Percentiles rank a stretch among this genome's conserved stretches.
Evolutionary conservation across 345 rosid species (phyloP).

Genomic region (Salix koriyanagi): DNA sequence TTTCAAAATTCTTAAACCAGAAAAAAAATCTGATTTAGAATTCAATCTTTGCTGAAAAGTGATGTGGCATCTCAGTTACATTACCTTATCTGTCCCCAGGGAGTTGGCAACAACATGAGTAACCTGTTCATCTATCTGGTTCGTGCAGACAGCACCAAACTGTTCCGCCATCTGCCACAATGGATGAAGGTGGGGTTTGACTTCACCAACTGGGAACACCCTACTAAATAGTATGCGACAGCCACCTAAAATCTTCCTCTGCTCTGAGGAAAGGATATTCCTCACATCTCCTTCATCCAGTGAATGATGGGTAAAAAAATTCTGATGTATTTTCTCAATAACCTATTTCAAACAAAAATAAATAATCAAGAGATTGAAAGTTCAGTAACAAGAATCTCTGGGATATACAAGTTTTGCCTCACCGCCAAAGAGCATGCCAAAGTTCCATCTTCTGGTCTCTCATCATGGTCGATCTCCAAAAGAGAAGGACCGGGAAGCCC

Average conservation of each 20-base stretch:
- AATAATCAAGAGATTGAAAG: background rate
- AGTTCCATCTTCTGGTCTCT: constrained; percentile 95
- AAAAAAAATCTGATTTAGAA: background rate
- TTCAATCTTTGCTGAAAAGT: background rate
- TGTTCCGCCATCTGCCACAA: constrained; percentile 98
- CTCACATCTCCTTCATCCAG: constrained; percentile 87
- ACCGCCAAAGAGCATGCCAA: constrained; percentile 91
- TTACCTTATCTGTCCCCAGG: constrained; percentile 96
- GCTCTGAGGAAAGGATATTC: constrained; percentile 78
- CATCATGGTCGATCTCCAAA: constrained; percentile 94
- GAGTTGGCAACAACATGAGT: constrained; percentile 97
- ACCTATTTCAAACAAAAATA: constrained; percentile 47
- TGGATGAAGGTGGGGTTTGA: constrained; percentile 88
- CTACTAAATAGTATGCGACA: constrained; percentile 90
- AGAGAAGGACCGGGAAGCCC: constrained; percentile 97
- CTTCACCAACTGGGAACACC: constrained; percentile 89
- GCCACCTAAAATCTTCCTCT: constrained; percentile 74
- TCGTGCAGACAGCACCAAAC: constrained; percentile 94
- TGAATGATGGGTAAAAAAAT: constrained; percentile 63
- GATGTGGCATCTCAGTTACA: background rate
- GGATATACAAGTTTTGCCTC: constrained; percentile 29
- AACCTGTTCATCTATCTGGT: constrained; percentile 80
- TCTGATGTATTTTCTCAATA: constrained; percentile 75
- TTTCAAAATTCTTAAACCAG: background rate
- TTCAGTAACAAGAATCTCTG: background rate